Percentiles rank a stretch among this genome's conserved stretches.
Evolutionary conservation across 768 basidiomycete genomes (phyloP).

Genomic region (Phlebiopsis gigantea): DNA sequence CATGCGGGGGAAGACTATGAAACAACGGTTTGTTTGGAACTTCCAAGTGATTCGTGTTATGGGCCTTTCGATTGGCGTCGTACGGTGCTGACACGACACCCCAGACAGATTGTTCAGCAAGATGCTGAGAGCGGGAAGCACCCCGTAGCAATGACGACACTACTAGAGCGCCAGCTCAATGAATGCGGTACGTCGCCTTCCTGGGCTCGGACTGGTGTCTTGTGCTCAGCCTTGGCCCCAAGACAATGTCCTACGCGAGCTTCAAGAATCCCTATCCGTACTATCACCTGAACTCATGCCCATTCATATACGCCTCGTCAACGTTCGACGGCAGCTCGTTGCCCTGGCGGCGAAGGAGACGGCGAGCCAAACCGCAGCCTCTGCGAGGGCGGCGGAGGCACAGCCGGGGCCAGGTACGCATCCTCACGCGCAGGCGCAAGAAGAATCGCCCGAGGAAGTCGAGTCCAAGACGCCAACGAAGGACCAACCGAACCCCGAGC

Average conservation of each 20-base stretch:
- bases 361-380: conserved; percentile 52
- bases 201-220: not conserved
- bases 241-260: conserved; percentile 72
- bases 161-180: conserved; percentile 86
- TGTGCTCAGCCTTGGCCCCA: not conserved
- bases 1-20: not conserved
- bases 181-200: conserved; percentile 69
- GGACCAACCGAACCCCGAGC: conserved; percentile 20
- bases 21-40: conserved; percentile 2
- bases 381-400: not conserved
- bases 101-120: conserved; percentile 67
- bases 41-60: conserved; percentile 1
- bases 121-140: conserved; percentile 81
- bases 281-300: conserved; percentile 89
- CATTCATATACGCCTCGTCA: conserved; percentile 84
- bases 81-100: not conserved
- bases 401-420: not conserved
- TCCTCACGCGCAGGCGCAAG: not conserved
- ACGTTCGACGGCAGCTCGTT: conserved; percentile 82
- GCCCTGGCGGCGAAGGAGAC: conserved; percentile 85
- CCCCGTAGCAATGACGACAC: conserved; percentile 79
- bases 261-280: conserved; percentile 83
- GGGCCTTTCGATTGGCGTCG: not conserved
- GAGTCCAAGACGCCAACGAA: conserved; percentile 24
- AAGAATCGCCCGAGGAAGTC: conserved; percentile 10